Evolutionary conservation across 2,329 filamentous ascomycete species (phyloP), one percentile per base, ranked within the genome.

Genomic region (Trichoderma sp.): DNA sequence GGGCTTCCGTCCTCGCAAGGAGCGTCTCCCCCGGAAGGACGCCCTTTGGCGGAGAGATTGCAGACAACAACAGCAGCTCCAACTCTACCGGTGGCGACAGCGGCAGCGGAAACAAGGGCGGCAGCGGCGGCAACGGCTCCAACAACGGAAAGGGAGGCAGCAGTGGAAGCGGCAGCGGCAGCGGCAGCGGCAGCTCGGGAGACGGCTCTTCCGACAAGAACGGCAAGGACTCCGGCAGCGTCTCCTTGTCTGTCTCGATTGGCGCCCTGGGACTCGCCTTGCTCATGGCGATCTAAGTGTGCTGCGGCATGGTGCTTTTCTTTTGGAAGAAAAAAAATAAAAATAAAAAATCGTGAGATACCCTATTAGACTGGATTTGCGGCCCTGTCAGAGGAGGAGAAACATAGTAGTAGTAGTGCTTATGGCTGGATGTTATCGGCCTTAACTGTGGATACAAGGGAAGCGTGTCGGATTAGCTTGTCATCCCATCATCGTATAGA

Each of bases 11-110:
- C 22, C 69, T 77, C 37, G 72, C 73, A 48, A 69, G 68, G 4
- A 70, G 72, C 17, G 74, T 78, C 45, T 73, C 68, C n/a, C 77
- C 77, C 13, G 72, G 70, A 35, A 70, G 59, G 29, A 63, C 64
- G 5, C 42, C 68, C 5, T 77, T 73, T 66, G 78, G 78, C n/a
- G 77, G 76, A 27, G 71, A 76, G 35, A 54, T 78, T 56, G 72
- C 72, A 10, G 67, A 70, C 25, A 69, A 72, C 29, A 53, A 68
- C 13, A 42, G 15, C 25, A 52, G 61, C 29, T 27, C 17, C 37
- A 35, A 52, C 22, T 52, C 39, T n/a, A 42, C 32, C 27, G 13
- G 19, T n/a, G 22, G 35, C 9, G 27, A 10, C 15, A n/a, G 17
- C 32, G 8, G 19, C 25, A 42, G n/a, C 19, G 15, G 34, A 29